Percentiles rank a stretch among this genome's conserved stretches.
These are phyloP conservation scores for Rhizophora mangle DNA, from an alignment of 345 rosid genomes.

Conservation along the genomic window DNA sequence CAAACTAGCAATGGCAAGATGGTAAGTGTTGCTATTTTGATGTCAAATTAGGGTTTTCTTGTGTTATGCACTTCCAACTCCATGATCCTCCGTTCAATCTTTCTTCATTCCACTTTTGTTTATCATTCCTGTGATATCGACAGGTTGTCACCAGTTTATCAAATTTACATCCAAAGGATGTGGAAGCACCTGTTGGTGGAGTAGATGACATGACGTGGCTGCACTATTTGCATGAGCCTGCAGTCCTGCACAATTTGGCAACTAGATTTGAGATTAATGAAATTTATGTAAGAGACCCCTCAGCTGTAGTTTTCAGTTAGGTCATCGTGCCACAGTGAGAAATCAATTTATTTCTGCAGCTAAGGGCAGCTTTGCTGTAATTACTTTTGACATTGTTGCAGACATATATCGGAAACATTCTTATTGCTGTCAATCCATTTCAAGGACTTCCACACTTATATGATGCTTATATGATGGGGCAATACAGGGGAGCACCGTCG, in stretches of 20 bases:
- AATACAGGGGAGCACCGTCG: constrained; percentile 53
- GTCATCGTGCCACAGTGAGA: constrained; percentile 19
- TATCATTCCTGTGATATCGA: neutral
- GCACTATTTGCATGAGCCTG: constrained; percentile 84
- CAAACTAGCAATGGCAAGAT: constrained; percentile 43
- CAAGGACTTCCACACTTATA: constrained; percentile 59
- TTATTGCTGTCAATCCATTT: constrained; percentile 90
- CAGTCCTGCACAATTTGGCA: constrained; percentile 65
- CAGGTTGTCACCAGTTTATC: constrained; percentile 58
- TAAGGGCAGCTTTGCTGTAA: constrained; percentile 33
- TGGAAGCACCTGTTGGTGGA: constrained; percentile 63
- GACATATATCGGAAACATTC: constrained; percentile 88
- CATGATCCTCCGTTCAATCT: neutral
- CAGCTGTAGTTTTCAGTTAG: constrained; percentile 16
- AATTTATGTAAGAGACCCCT: constrained; percentile 62
- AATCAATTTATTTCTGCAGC: constrained; percentile 23
- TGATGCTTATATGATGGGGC: constrained; percentile 54
- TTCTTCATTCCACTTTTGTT: neutral
- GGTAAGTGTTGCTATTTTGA: constrained; percentile 32
- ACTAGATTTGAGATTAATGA: constrained; percentile 54
- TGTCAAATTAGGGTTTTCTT: neutral
- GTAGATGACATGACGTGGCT: constrained; percentile 92
- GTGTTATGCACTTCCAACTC: neutral
- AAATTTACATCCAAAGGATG: constrained; percentile 54
- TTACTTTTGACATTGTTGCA: constrained; percentile 51